A percentile compares a stretch with the other conserved stretches of the same genome.
phyloP scores from a whole-genome alignment of 176 grass and related monocot species.

The Musa acuminata region DNA sequence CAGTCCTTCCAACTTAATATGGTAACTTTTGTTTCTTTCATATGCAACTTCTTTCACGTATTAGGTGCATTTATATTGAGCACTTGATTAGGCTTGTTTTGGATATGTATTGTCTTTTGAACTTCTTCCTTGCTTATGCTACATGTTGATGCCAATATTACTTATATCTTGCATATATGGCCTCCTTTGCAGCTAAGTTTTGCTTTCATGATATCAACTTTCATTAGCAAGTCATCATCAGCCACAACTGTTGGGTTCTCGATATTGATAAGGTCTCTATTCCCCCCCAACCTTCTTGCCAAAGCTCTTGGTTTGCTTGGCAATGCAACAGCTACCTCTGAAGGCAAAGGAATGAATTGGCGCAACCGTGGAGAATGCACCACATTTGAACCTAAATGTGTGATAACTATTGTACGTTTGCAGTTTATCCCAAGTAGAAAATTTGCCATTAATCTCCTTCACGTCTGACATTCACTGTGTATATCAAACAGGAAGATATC shows the following conservation, averaged over 20 bases:
- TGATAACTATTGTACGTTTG: constrained; percentile 72
- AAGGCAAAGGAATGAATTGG: constrained; percentile 86
- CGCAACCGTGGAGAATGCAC: constrained; percentile 41
- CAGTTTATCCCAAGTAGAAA: constrained; percentile 4
- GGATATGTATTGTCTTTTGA: background rate
- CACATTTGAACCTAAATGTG: constrained; percentile 48
- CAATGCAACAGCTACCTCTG: constrained; percentile 65
- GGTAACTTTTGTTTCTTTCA: constrained; percentile 27
- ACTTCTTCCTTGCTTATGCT: background rate
- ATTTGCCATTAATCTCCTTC: background rate
- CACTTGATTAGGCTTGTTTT: background rate
- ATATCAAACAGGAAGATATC: constrained; percentile 56
- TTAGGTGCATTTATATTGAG: background rate
- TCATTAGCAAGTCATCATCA: constrained; percentile 77
- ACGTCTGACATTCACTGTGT: constrained; percentile 12
- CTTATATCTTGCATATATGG: background rate
- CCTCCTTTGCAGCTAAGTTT: constrained; percentile 59
- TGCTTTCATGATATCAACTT: constrained; percentile 94
- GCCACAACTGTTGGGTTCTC: constrained; percentile 91
- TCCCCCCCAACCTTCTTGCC: constrained; percentile 82
- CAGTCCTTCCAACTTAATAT: constrained; percentile 97
- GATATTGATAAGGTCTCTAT: constrained; percentile 91
- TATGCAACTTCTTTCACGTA: background rate
- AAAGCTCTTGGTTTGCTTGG: constrained; percentile 79
- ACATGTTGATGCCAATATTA: background rate